Evolutionary conservation across 371 early-diverging fungal genomes (phyloP), one percentile per base, ranked within the genome.

Genomic region (Parasitella parasitica): DNA sequence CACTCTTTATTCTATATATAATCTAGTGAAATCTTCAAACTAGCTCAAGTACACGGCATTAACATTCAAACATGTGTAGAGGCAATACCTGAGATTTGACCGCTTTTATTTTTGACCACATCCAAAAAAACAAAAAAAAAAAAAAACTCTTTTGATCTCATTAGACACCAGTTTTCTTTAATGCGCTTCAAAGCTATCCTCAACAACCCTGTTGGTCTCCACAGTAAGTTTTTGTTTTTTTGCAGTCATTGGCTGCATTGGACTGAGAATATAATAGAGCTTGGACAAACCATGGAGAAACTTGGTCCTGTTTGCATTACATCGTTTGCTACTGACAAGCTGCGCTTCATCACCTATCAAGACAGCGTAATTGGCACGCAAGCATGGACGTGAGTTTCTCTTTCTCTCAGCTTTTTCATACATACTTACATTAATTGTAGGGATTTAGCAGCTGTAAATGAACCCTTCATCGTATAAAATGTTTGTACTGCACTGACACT

Each of bases 301-400:
- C 24, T 80, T 9, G 76, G 75, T 1, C 59, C 68, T 0, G 57
- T 61, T 12, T 85, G 80, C 57, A 70, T 86, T 48, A 53, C 84
- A 6, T 71, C 68, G 8, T 67, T 89, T 16, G 70, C 75, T 7
- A 67, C 69, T 18, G 76, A 76, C 22, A 37, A 67, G 34, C 49
- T 85, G 13, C 77, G 73, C 30, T 75, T 87, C 56, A 85, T 83
- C 35, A 78, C 76, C 22, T 60, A 78, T 59, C 54, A 66, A 18
- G 76, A 80, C 15, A 48, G 63, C 53, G 62, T 68, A 7, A 60
- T 66, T n/a, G 81, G 80, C 1, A 61, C 84, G 28, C 85, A 85
- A 66, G 80, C 83, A 7, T 86, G 84, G 78, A 78, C 75, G 65
- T 84, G 84, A 64, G 77, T 83, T 16, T 48, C 18, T 1, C n/a